Evolutionary conservation across 2,329 filamentous ascomycete genomes (phyloP), one percentile per base, ranked within the genome.

Genomic region (Ophiostoma australiae): DNA sequence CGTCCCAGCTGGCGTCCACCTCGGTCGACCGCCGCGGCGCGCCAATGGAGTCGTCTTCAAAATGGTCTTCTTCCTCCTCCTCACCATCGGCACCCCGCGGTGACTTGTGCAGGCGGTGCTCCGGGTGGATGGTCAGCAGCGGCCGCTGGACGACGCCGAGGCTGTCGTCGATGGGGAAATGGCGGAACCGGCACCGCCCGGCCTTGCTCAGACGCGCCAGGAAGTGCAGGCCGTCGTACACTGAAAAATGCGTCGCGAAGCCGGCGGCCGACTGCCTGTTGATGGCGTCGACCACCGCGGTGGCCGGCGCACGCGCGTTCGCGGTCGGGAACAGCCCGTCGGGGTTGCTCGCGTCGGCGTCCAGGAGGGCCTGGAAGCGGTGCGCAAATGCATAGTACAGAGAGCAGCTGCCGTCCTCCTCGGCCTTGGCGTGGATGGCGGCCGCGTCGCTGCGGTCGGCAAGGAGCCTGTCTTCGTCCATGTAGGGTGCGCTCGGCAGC

Each of bases 321-420:
- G 67, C 65, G 4, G 69, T 66, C 10, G 71, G 70, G 44, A 80
- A 78, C 13, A 80, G 72, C 3, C 74, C 73, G 4, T 71, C 41
- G 1, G 75, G 73, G 52, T 76, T 74, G 17, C 69, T 71, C 48
- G 80, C 77, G 63, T 79, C 72, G 58, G 80, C 77, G 52, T 79
- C 76, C 66, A 81, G 74, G 20, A 80, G 68, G 67, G 74, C 75
- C 73, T 77, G 74, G 67, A 81, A 73, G 17, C 79, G 75, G 15
- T 72, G 73, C 2, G 76, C 76, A 72, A 81, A 81, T 27, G 77
- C 74, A 17, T 75, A 74, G 70, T 78, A 80, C 35, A 80, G 72
- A 23, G 74, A 70, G 20, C 76, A 76, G 65, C 76, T 75, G 11
- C 75, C 73, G 35, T 73, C 69, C 20, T 66, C 66, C 10, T 72